Percentiles rank a stretch among this genome's conserved stretches.
Conservation (phyloP, 768 basidiomycete species). For the Amanita pallidorosea region DNA sequence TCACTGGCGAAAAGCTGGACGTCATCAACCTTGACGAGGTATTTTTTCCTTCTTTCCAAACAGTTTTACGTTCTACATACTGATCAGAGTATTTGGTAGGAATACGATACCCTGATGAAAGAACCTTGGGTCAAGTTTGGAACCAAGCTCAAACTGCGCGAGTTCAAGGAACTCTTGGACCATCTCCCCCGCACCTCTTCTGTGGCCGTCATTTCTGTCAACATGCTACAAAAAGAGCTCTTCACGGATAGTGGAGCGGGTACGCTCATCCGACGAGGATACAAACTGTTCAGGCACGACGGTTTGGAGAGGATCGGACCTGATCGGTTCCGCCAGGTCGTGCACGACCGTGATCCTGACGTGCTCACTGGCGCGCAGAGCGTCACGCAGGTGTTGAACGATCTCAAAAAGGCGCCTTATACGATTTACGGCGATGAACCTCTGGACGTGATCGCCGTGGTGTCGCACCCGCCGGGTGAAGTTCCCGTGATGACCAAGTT, state of each 20-base stretch:
- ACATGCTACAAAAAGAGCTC: conserved; percentile 91
- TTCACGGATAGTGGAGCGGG: conserved; percentile 98
- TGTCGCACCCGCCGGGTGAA: conserved; percentile 85
- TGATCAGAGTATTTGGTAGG: conserved; percentile 32
- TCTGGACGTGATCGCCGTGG: conserved; percentile 88
- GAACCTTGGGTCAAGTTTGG: conserved; percentile 99
- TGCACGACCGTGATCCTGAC: conserved; percentile 93
- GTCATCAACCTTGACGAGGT: conserved; percentile 98
- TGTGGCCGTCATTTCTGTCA: conserved; percentile 93
- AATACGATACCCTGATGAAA: conserved; percentile 94
- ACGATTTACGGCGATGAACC: conserved; percentile 99
- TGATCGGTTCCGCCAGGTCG: conserved; percentile 88
- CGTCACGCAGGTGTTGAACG: conserved; percentile 79
- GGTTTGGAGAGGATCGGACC: conserved; percentile 79
- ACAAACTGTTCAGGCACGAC: conserved; percentile 90
- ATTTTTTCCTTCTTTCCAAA: conserved; percentile 8
- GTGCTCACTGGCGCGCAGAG: conserved; percentile 74
- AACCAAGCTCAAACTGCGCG: conserved; percentile 96
- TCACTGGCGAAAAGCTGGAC: conserved; percentile 91
- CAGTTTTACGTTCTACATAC: background rate
- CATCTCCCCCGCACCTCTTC: conserved; percentile 97
- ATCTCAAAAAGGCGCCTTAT: conserved; percentile 74
- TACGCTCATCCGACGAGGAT: conserved; percentile 94
- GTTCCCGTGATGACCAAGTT: conserved; percentile 89
- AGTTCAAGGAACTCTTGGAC: conserved; percentile 98